These are phyloP conservation scores for Mycena albidolilacea DNA, from an alignment of 768 basidiomycete genomes.

Conservation along the genomic window DNA sequence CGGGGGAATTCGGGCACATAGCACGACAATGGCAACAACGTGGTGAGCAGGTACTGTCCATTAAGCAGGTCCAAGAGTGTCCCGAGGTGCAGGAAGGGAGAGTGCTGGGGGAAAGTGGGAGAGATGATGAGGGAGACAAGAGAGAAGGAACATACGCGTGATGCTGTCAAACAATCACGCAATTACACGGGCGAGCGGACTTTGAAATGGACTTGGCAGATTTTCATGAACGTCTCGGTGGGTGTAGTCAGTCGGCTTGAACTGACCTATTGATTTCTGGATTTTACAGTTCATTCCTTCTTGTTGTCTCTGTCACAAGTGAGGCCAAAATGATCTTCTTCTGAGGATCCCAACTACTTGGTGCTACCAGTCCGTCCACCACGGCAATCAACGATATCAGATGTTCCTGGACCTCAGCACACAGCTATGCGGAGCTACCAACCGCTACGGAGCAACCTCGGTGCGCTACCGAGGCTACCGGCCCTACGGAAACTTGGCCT, in stretches of 20 bases:
- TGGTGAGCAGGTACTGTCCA: background rate
- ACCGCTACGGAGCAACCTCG: too few species aligned
- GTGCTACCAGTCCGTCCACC: too few species aligned
- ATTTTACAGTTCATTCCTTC: background rate
- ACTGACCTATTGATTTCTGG: background rate
- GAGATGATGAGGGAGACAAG: too few species aligned
- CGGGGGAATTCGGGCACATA: background rate
- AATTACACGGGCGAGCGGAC: too few species aligned
- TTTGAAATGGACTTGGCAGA: background rate
- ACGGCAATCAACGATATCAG: too few species aligned
- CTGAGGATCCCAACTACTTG: background rate
- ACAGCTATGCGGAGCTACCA: too few species aligned
- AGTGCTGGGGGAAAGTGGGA: background rate
- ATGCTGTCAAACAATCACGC: too few species aligned
- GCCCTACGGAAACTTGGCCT: too few species aligned
- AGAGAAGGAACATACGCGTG: too few species aligned
- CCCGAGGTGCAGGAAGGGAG: background rate
- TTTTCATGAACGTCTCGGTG: background rate
- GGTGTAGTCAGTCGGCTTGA: background rate
- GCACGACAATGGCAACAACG: background rate
- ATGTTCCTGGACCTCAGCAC: too few species aligned
- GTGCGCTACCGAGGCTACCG: too few species aligned
- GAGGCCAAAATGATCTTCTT: background rate
- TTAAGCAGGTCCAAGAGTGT: background rate
- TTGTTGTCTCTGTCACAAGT: background rate